Evolutionary conservation across 2,329 filamentous ascomycete species (phyloP).

Genomic region (Ceratocystis ficicola): DNA sequence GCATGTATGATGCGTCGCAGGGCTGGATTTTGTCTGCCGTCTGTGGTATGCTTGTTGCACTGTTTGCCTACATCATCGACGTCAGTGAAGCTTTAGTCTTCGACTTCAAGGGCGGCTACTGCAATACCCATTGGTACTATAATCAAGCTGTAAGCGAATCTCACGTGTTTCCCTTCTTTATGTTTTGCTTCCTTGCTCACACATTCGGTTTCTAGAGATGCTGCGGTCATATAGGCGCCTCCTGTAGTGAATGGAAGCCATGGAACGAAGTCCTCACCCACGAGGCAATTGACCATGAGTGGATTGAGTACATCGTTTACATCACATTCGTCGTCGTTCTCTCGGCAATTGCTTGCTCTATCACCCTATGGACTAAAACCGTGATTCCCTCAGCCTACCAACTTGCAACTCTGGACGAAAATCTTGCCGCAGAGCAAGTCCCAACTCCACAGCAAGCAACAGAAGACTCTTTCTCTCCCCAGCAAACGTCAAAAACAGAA

Average conservation of each 20-base stretch:
- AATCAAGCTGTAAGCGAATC: constrained; percentile 48
- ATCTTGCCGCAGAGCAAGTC: constrained; percentile 57
- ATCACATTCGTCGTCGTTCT: constrained; percentile 59
- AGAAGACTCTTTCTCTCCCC: constrained; percentile 25
- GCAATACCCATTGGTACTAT: constrained; percentile 55
- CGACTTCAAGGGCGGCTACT: constrained; percentile 86
- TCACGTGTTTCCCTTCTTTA: constrained; percentile 20
- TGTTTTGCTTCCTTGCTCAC: not conserved
- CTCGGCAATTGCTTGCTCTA: constrained; percentile 57
- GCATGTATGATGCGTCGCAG: constrained; percentile 75
- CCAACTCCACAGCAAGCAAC: constrained; percentile 34
- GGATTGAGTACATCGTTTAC: constrained; percentile 69
- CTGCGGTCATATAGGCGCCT: constrained; percentile 39
- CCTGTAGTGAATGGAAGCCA: constrained; percentile 44
- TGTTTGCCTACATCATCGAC: constrained; percentile 79
- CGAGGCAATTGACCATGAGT: constrained; percentile 37
- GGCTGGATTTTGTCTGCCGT: constrained; percentile 90
- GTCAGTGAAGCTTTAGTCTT: constrained; percentile 75
- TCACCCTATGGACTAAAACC: constrained; percentile 86
- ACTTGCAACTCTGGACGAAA: constrained; percentile 82
- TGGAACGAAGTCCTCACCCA: constrained; percentile 42
- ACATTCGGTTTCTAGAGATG: constrained; percentile 32
- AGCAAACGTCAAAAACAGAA: constrained; percentile 29
- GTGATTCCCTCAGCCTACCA: constrained; percentile 81
- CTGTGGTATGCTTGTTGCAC: constrained; percentile 74